Evolutionary conservation across 2,329 filamentous ascomycete species (phyloP).

Genomic region (Arthroderma sp.): DNA sequence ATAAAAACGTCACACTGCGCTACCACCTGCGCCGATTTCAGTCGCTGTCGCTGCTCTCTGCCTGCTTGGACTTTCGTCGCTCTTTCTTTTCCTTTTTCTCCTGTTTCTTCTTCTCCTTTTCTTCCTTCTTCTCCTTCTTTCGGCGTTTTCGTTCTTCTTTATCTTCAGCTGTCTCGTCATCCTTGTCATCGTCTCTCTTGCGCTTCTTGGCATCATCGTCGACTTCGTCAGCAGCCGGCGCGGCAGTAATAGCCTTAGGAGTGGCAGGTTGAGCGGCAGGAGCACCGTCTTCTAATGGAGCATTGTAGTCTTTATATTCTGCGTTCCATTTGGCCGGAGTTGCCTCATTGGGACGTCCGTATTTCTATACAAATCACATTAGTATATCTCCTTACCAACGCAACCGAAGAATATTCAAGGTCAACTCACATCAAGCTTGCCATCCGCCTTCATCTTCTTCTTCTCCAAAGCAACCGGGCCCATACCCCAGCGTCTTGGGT

Average conservation of each 20-base stretch:
- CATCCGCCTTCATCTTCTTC: conserved; percentile 98
- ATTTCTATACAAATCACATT: conserved; percentile 49
- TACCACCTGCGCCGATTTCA: conserved; percentile 26
- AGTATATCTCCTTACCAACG: conserved; percentile 15
- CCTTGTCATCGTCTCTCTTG: conserved; percentile 45
- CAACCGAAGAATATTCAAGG: not conserved
- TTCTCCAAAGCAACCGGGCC: conserved; percentile 89
- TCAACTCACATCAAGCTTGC: conserved; percentile 67
- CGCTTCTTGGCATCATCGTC: conserved; percentile 39
- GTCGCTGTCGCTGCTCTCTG: conserved; percentile 42
- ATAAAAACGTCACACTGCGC: conserved; percentile 5
- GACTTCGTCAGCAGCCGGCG: conserved; percentile 25
- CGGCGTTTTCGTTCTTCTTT: conserved; percentile 36
- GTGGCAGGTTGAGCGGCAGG: conserved; percentile 34
- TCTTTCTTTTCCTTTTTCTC: conserved; percentile 45
- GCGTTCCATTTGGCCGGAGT: conserved; percentile 88
- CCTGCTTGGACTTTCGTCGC: conserved; percentile 46
- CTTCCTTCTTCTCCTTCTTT: conserved; percentile 43
- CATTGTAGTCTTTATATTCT: conserved; percentile 81
- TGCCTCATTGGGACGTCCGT: conserved; percentile 76
- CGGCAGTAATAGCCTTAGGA: conserved; percentile 29
- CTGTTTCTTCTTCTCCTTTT: conserved; percentile 59
- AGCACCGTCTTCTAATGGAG: conserved; percentile 18
- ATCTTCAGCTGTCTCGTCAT: conserved; percentile 40
- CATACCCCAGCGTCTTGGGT: conserved; percentile 92